Evolutionary conservation across 1,284 basidiomycete species (phyloP), one percentile per base, ranked within the genome.

Genomic region (Lentinula novae-zelandiae): DNA sequence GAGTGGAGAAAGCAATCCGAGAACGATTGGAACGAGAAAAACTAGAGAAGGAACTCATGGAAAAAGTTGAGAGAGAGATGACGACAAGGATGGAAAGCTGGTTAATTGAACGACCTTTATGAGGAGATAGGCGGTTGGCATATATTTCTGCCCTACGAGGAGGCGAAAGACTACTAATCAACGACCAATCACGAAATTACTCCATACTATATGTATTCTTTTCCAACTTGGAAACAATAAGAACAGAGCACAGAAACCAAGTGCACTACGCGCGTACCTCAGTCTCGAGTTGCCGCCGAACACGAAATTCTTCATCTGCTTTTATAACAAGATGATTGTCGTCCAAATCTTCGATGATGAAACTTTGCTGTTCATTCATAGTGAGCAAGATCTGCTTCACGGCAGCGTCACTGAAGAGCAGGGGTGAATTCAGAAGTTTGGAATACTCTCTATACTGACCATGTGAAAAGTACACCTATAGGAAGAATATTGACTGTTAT

Each of bases 341-440:
- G 69, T 95, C 93, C 33, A 95, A 72, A 67, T 96, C 93, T 69
- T 94, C 89, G 61, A 95, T 90, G 66, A 95, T 89, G 73, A 95
- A 95, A 57, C 78, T 82, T 13, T 82, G 75, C 67, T 82, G 85
- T 72, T 93, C 90, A 72, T 96, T 92, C 81, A 95, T 84, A 13
- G 85, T 78, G 42, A 95, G 79, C 33, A 95, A 80, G 60, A 95
- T 94, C 71, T 95, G 93, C 74, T 95, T 95, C 58, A 95, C 93
- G 3, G 93, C 93, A 5, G 92, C 85, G 71, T 95, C 93, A 69
- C 93, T 94, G 34, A n/a, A 13, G 5, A n/a, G 68, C 53, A 12
- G 49, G 34, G 44, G 36, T 49, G 55, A 38, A 56, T 49, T n/a
- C 33, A 34, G 38, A 39, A 5, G 13, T 5, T 9, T 15, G 6